Percentiles rank a stretch among this genome's conserved stretches.
phyloP scores from a whole-genome alignment of 2,329 filamentous ascomycete species.

The Trichothecium roseum region DNA sequence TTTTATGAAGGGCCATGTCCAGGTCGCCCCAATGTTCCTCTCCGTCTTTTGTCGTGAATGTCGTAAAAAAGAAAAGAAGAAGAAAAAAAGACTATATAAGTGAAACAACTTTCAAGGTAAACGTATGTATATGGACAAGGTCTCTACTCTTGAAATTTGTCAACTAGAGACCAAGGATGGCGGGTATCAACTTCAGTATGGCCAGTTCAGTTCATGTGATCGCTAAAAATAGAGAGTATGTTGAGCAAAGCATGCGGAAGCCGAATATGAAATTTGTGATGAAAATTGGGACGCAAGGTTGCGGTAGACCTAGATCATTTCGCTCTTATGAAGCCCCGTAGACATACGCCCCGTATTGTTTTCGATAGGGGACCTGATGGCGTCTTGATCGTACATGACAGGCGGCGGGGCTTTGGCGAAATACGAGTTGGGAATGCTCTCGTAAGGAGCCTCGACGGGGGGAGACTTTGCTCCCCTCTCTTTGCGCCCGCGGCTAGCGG shows the following conservation, averaged over 20 bases:
- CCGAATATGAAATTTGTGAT: no score
- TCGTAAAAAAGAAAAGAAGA: slow-evolving; percentile 7
- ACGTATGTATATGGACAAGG: background rate
- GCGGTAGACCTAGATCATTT: slow-evolving; percentile 42
- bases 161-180: no score
- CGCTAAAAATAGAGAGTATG: slow-evolving; percentile 8
- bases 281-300: no score
- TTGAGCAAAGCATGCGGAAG: slow-evolving; percentile 3
- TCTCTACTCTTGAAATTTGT: no score
- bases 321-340: slow-evolving; percentile 41
- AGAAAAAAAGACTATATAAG: slow-evolving; percentile 10
- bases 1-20: background rate
- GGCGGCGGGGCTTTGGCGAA: slow-evolving; percentile 16
- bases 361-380: slow-evolving; percentile 21
- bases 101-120: background rate
- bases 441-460: slow-evolving; percentile 13
- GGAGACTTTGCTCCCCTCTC: slow-evolving; percentile 20
- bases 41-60: background rate
- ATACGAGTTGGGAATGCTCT: slow-evolving; percentile 1
- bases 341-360: slow-evolving; percentile 26
- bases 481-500: slow-evolving; percentile 45
- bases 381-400: slow-evolving; percentile 25
- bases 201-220: no score
- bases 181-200: no score
- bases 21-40: background rate